These are phyloP conservation scores for Fusarium compactum DNA, from an alignment of 2,329 filamentous ascomycete genomes.

Conservation along the genomic window DNA sequence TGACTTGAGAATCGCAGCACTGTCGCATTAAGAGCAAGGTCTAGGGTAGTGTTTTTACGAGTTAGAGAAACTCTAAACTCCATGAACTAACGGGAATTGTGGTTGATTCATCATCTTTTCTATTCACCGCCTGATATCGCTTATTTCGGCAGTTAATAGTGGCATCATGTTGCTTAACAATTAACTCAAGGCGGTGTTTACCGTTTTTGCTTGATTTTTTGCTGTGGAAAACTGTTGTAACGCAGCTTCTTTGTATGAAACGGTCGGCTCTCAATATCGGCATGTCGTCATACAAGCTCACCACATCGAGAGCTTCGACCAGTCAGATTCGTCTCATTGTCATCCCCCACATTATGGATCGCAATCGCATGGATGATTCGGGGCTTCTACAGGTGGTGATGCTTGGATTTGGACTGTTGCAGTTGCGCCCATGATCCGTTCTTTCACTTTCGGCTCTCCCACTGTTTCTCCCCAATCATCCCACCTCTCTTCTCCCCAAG, in stretches of 20 bases:
- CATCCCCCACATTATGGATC: conserved; percentile 45
- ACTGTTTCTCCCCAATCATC: conserved; percentile 12
- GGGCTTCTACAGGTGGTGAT: conserved; percentile 33
- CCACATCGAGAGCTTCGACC: conserved; percentile 26
- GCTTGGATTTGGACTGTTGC: conserved; percentile 17
- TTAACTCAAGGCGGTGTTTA: not conserved
- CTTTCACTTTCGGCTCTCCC: conserved; percentile 19
- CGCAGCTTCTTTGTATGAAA: not conserved
- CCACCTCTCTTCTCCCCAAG: conserved; percentile 7
- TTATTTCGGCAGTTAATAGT: conserved; percentile 15
- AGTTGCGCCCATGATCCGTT: conserved; percentile 29
- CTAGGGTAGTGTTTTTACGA: conserved; percentile 22
- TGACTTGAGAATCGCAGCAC: not conserved
- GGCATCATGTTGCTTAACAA: conserved; percentile 1
- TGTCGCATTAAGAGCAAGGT: not conserved
- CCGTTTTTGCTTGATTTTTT: conserved; percentile 14
- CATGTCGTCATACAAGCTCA: conserved; percentile 42
- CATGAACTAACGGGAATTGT: not conserved
- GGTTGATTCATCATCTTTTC: conserved; percentile 5
- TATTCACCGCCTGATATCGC: conserved; percentile 14
- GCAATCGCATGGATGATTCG: conserved; percentile 32
- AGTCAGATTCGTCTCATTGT: conserved; percentile 41
- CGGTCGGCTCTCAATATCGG: conserved; percentile 1
- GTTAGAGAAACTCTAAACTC: conserved; percentile 1
- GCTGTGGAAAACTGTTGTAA: not conserved